Base-by-base conservation (phyloP, 805 yeast species). In the Schwanniomyces polymorphus region DNA sequence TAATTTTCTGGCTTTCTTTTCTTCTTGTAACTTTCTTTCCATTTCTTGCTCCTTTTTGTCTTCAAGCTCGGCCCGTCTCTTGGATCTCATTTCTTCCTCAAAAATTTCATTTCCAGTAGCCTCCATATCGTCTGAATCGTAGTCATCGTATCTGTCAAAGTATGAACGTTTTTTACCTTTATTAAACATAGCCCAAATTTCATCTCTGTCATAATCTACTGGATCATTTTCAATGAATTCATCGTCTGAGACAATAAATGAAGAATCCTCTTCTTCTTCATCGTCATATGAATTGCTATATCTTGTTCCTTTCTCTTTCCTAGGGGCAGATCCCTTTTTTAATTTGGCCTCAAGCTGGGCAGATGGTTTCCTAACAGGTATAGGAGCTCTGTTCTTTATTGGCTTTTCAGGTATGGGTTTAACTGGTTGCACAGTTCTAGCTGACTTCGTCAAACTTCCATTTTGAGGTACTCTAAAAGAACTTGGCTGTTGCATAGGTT, bases 81-180 rank as follows among this genome's bases (percentile, higher is more conserved):
- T 73, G 10, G 97, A 85, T 28, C 79, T 59, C 50, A 72, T 79
- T 65, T 92, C 99, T 59, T 92, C 99, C 47, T 81, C 88, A 37
- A 90, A 69, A 21, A 94, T 82, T 52, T 92, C 97, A 25, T 84
- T 84, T 25, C 97, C 97, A 1, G 94, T 86, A 2, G 97, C 97
- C 61, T 92, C 98, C 97, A 94, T 92, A 58, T 88, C 90, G 27
- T 78, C 79, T 7, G 69, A 69, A 49, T 79, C 76, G 45, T 75
- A 79, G 46, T 79, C 82, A 44, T 76, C 74, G 43, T 75, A 70
- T 31, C 67, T 65, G 25, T 70, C 61, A 50, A 72, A 76, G 38
- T 74, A 65, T 0, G 70, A 56, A 39, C 89, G 71, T 45, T 76
- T 73, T 48, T 75, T 76, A 3, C 91, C 89, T 48, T 80, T 75